Base-by-base conservation (phyloP, 2,329 filamentous ascomycete genomes). In the Fusarium neocosmosporiellum region DNA sequence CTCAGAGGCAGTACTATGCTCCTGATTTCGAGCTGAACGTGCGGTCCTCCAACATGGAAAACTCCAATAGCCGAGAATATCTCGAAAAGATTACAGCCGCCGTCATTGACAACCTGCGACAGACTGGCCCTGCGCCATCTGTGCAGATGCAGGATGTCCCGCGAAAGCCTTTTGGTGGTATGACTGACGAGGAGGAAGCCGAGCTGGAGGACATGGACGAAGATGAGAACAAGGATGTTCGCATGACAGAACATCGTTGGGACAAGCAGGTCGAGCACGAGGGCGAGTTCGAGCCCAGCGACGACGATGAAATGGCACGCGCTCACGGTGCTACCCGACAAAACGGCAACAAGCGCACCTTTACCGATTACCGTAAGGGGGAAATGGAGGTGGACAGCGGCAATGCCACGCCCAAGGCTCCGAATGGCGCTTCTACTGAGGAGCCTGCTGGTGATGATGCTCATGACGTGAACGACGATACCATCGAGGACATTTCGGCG, bases 21-120 rank as follows among this genome's bases (percentile, higher is more conserved):
- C 93, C 93, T 8, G 94, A 97, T 77, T 97, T 96, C 77, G 92
- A 94, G 70, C 88, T 99, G 8, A 96, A 98, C 81, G 96, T 98
- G 1, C 91, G 94, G 31, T 88, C 97, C 1, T 93, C 92, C 14
- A 96, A 95, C 70, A 94, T 96, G 85, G 95, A 97, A 78, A 98
- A 98, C 77, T 93, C 95, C 48, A 97, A 98, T 79, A 93, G 94
- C 64, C 87, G 90, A 59, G 91, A 95, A 62, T 96, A 97, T 74
- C 87, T 98, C 4, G 91, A 95, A 48, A 93, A 92, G 77, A 93
- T 98, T 77, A 93, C 95, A 68, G 89, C 92, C 70, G 90, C 93
- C 36, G 91, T 98, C 33, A 90, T 94, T 63, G 94, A 97, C 77
- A 97, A 98, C 80, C 84, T 99, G 60, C 89, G 94, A 70, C 96